These are phyloP conservation scores for Monilinia fructicola DNA, from an alignment of 2,329 filamentous ascomycete species.

Conservation along the genomic window DNA sequence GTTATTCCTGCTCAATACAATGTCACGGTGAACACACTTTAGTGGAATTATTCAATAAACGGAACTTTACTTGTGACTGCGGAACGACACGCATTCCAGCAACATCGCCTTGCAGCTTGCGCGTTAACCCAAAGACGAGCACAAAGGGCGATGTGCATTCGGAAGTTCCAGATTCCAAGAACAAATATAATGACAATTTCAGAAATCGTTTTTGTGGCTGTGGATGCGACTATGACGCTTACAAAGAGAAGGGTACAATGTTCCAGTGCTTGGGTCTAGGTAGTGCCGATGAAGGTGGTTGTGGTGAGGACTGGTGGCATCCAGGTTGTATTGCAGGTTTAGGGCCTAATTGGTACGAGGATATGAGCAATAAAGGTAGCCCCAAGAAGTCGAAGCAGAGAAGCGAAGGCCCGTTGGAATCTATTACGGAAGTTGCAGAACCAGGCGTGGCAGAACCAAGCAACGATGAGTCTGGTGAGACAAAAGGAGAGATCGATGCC, in stretches of 20 bases:
- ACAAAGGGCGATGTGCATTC: constrained; percentile 74
- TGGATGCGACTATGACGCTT: constrained; percentile 80
- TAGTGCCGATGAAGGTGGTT: constrained; percentile 76
- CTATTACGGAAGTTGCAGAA: constrained; percentile 53
- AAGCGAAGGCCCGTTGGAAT: constrained; percentile 43
- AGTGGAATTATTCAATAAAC: constrained; percentile 93
- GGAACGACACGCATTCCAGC: constrained; percentile 74
- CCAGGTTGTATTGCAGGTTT: constrained; percentile 86
- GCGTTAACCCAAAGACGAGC: constrained; percentile 70
- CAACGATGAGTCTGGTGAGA: constrained; percentile 28
- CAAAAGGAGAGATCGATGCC: constrained; percentile 20
- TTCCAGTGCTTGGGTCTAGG: constrained; percentile 92
- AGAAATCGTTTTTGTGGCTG: constrained; percentile 90
- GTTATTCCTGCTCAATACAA: constrained; percentile 94
- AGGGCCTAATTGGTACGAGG: constrained; percentile 69
- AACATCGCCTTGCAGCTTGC: constrained; percentile 72
- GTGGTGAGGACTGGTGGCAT: constrained; percentile 98
- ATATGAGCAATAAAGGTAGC: constrained; percentile 43
- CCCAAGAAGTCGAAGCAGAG: constrained; percentile 39
- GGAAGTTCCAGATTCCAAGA: constrained; percentile 68
- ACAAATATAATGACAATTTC: constrained; percentile 96
- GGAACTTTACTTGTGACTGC: constrained; percentile 95
- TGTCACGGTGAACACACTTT: constrained; percentile 94
- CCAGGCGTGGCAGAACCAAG: constrained; percentile 33
- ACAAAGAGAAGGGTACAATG: constrained; percentile 94